These are phyloP conservation scores for Drechslerella dactyloides DNA, from an alignment of 2,329 filamentous ascomycete genomes.

Conservation along the genomic window DNA sequence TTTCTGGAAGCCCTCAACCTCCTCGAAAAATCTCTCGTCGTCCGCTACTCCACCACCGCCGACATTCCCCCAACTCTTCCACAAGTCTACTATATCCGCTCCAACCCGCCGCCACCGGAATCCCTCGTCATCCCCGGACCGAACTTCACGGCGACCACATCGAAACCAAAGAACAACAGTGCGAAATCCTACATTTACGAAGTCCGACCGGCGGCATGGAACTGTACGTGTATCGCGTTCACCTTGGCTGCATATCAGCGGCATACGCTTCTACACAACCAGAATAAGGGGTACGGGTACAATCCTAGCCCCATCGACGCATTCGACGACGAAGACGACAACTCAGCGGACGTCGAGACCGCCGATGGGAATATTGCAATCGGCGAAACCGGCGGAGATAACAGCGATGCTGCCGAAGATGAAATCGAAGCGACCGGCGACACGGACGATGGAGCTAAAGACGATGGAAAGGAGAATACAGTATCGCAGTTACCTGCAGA, in stretches of 20 bases:
- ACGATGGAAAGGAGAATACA: background rate
- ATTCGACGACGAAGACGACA: slow-evolving; percentile 10
- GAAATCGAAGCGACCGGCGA: slow-evolving; percentile 35
- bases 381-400: slow-evolving; percentile 14
- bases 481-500: slow-evolving; percentile 12
- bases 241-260: slow-evolving; percentile 71
- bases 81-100: slow-evolving; percentile 70
- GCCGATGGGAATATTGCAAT: slow-evolving; percentile 4
- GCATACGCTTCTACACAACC: slow-evolving; percentile 26
- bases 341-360: slow-evolving; percentile 47
- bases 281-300: slow-evolving; percentile 35
- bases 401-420: slow-evolving; percentile 37
- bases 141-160: slow-evolving; percentile 53
- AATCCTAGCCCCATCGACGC: slow-evolving; percentile 55
- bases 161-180: slow-evolving; percentile 52
- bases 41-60: slow-evolving; percentile 57
- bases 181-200: slow-evolving; percentile 64
- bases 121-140: slow-evolving; percentile 54
- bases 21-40: slow-evolving; percentile 77
- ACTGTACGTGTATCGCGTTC: slow-evolving; percentile 87
- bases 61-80: slow-evolving; percentile 31
- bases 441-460: slow-evolving; percentile 7
- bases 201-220: slow-evolving; percentile 78
- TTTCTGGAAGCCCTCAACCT: slow-evolving; percentile 86
- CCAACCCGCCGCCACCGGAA: slow-evolving; percentile 60